Base-by-base conservation (phyloP, 805 yeast species). In the Lachancea lanzarotensis region DNA sequence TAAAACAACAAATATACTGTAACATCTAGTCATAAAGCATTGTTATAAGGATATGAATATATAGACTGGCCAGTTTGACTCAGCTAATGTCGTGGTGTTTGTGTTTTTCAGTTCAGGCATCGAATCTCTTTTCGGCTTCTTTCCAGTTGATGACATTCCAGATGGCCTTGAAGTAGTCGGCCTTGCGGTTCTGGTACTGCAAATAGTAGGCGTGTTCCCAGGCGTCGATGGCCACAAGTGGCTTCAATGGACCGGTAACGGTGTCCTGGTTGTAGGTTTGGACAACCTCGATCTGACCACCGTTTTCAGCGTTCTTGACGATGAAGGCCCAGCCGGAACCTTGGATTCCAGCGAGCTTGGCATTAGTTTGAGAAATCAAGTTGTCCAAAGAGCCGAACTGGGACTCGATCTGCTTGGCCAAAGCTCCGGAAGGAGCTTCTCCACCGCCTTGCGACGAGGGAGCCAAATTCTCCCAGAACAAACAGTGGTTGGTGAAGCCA, bases 121-220 rank as follows among this genome's bases (percentile, higher is more conserved):
- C 75, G 58, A 66, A 84, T 69, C 95, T 80, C 68, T 71, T 73
- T 58, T 80, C 87, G 45, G 95, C 96, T 68, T 82, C 95, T 66
- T 81, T 74, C 96, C 96, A 88, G 79, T 88, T 87, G 68, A 89
- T 77, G 36, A 88, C 95, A 60, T 84, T 83, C 96, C 96, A 88
- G 69, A 88, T 84, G 51, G 95, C 91, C 69, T 84, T 81, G 79
- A 89, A 88, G 73, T 89, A 88, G 62, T 88, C 95, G 37, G 67
- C 95, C 75, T 89, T 88, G 63, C 82, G 89, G 72, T 88, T 88
- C 72, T 85, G 82, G 74, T 88, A 88, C 69, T 88, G 96, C 68
- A 89, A 75, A 76, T 88, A 88, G 75, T 88, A 88, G 45, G 96
- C 96, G 63, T 88, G 96, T 70, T 88, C 96, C 96, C 96, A 88